Percentiles rank a stretch among this genome's conserved stretches.
Conservation (phyloP, 1,284 basidiomycete genomes). For the Cystobasidium sp. region DNA sequence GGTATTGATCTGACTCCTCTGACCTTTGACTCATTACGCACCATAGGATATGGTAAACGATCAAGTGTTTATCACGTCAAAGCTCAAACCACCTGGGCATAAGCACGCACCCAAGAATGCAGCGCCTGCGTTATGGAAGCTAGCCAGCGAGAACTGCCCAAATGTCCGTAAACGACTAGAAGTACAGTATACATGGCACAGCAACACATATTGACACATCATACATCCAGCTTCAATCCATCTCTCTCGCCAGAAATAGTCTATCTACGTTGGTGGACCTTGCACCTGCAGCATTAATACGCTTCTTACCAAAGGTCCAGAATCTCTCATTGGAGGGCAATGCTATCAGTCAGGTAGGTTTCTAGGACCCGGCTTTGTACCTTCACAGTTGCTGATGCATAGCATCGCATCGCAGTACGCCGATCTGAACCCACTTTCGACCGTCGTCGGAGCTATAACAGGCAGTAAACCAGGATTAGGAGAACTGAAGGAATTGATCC, state of each 20-base stretch:
- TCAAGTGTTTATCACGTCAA: conserved; percentile 69
- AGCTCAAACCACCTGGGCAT: conserved; percentile 69
- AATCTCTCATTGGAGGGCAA: conserved; percentile 83
- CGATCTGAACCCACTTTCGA: conserved; percentile 40
- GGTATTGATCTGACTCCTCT: neutral
- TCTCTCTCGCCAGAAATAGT: conserved; percentile 72
- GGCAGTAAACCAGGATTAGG: conserved; percentile 57
- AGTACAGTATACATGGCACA: neutral
- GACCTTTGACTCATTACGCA: neutral
- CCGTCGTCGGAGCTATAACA: conserved; percentile 34
- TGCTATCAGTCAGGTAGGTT: conserved; percentile 67
- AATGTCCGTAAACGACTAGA: conserved; percentile 61
- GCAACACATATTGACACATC: neutral
- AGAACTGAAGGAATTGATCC: conserved; percentile 73
- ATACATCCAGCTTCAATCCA: conserved; percentile 67
- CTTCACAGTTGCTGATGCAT: conserved; percentile 55
- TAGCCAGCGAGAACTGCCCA: conserved; percentile 76
- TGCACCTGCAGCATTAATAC: conserved; percentile 61
- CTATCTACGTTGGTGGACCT: conserved; percentile 63
- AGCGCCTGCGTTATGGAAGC: conserved; percentile 80
- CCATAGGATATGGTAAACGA: conserved; percentile 69
- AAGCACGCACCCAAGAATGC: conserved; percentile 67
- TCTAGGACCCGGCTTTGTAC: conserved; percentile 56
- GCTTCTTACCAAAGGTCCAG: conserved; percentile 71
- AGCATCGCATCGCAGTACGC: conserved; percentile 12